Base-by-base conservation (phyloP, 805 yeast species). In the Kockiozyma suomiensis region DNA sequence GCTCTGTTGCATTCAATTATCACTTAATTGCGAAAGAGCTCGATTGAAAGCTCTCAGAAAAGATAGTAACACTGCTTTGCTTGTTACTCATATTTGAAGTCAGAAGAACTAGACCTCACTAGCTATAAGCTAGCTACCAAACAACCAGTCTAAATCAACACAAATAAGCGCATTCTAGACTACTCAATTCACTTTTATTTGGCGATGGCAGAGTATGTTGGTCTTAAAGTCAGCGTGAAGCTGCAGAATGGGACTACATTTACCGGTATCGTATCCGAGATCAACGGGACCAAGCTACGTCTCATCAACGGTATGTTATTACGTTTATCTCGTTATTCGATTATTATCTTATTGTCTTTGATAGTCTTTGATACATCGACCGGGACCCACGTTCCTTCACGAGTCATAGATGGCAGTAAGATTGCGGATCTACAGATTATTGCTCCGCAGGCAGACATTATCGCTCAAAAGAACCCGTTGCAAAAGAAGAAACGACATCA, bases 231-330 rank as follows among this genome's bases (percentile, higher is more conserved):
- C 30, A 42, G 54, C 42, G 54, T 62, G 40, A 32, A 50, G 54
- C 56, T 62, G 12, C 64, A 59, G 21, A 59, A 59, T 43, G 66
- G 64, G 12, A 33, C 56, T 8, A 52, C 40, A 10, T 55, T 81
- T 32, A 67, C 68, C 49, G 81, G 83, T 17, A 68, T 69, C n/a
- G 75, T 78, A n/a, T 72, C 74, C n/a, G 74, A 74, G 56, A 78
- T 79, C 33, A 74, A 72, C n/a, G 71, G 75, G 17, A 77, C 77
- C 58, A 73, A 74, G 13, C 64, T 80, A 23, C 70, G 74, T 4
- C 68, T 80, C 38, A 70, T 73, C 33, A 74, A 78, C 54, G 83
- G 80, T 48, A 66, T 51, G 35, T 8, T 58, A 68, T 26, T 32
- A 21, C 32, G 5, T 12, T n/a, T 28, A 2, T 28, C 19, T 19